Conservation (phyloP, 2,329 filamentous ascomycete species). For the Tricladium varicosporioides region DNA sequence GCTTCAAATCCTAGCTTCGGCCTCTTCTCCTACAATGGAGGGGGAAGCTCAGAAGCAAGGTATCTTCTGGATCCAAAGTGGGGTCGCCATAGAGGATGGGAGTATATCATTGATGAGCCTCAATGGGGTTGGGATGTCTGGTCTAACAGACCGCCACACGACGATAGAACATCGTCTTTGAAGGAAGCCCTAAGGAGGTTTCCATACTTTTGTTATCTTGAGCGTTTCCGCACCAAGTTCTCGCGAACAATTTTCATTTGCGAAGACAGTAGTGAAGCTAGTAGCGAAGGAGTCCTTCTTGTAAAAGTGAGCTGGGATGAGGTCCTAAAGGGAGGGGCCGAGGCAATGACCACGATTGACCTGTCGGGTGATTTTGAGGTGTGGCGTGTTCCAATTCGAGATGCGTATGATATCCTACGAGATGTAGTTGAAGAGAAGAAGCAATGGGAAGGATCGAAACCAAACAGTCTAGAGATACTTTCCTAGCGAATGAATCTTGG, state of each 20-base stretch:
- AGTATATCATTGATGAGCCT: background rate
- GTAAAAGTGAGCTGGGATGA: background rate
- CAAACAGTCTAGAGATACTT: background rate
- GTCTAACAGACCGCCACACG: background rate
- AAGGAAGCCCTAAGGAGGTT: background rate
- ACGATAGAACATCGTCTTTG: background rate
- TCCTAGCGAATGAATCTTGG: too few species aligned
- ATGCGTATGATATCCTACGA: background rate
- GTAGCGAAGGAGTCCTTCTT: background rate
- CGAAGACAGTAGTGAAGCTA: background rate
- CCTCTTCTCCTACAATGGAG: background rate
- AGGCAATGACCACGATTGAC: background rate
- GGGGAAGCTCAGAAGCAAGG: background rate
- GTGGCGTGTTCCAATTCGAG: background rate
- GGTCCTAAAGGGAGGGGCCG: background rate
- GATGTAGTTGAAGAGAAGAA: background rate
- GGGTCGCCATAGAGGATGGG: background rate
- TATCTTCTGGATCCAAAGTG: background rate
- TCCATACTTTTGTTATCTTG: background rate
- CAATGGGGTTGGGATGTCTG: background rate
- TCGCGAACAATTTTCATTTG: background rate
- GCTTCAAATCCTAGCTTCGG: background rate
- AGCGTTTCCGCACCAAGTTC: background rate
- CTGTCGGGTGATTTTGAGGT: background rate
- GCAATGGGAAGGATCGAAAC: background rate